A percentile compares a stretch with the other conserved stretches of the same genome.
phyloP scores from a whole-genome alignment of 306 rosid species.

The Castanea crenata region DNA sequence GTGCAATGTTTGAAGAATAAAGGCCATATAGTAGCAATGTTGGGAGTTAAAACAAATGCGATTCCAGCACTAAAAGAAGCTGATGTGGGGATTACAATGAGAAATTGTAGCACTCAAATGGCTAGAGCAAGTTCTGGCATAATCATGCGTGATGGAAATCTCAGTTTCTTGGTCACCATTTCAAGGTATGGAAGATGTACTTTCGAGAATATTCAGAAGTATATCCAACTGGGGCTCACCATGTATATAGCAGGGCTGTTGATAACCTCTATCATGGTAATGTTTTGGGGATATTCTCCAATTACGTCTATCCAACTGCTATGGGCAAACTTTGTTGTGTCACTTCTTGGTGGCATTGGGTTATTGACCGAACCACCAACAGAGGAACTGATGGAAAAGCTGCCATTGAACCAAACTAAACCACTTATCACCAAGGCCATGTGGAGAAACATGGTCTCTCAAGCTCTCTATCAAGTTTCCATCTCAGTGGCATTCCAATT shows the following conservation, averaged over 20 bases:
- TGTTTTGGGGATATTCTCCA: not conserved
- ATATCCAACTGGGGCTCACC: constrained; percentile 21
- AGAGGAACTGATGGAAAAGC: constrained; percentile 6
- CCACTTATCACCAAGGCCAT: constrained; percentile 14
- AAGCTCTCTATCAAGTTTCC: constrained; percentile 14
- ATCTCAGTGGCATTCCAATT: not conserved
- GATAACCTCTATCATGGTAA: not conserved
- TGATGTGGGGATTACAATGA: constrained; percentile 16
- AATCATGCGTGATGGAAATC: not conserved
- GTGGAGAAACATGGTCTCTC: constrained; percentile 18
- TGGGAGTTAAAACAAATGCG: constrained; percentile 17
- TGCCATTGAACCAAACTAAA: not conserved
- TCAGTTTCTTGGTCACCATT: not conserved
- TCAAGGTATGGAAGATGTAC: constrained; percentile 14
- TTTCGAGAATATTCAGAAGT: constrained; percentile 18
- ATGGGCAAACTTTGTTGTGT: constrained; percentile 5
- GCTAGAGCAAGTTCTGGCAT: constrained; percentile 1
- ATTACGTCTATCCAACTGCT: not conserved
- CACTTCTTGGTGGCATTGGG: constrained; percentile 1
- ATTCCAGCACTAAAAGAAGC: constrained; percentile 26
- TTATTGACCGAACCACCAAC: constrained; percentile 15
- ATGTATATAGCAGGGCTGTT: constrained; percentile 7
- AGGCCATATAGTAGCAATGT: constrained; percentile 6
- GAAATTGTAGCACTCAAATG: constrained; percentile 4
- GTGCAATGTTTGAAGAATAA: constrained; percentile 2